phyloP scores from a whole-genome alignment of 108 stramenopile species.

The Phaeodactylum tricornutum region DNA sequence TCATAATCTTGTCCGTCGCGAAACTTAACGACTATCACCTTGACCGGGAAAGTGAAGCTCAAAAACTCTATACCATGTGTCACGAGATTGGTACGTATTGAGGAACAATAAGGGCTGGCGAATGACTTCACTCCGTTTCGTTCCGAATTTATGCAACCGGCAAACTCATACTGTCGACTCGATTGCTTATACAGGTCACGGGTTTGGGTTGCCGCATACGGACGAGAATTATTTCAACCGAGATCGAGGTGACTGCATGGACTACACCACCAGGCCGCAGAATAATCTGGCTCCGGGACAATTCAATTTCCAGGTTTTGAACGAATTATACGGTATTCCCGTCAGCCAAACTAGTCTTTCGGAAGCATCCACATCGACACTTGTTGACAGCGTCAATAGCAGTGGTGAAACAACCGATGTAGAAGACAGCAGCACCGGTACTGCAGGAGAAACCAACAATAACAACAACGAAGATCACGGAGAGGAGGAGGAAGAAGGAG shows the following conservation, averaged over 20 bases:
- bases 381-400: neutral
- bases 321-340: neutral
- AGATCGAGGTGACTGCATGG: conserved; percentile 16
- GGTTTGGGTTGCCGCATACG: conserved; percentile 33
- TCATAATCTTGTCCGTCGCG: conserved; percentile 20
- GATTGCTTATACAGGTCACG: no score
- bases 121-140: no score
- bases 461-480: conserved; percentile 2
- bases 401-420: neutral
- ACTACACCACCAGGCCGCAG: conserved; percentile 2
- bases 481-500: conserved; percentile 1
- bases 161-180: no score
- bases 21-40: conserved; percentile 38
- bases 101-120: no score
- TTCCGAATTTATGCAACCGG: no score
- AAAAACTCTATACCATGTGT: conserved; percentile 33
- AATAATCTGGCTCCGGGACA: conserved; percentile 3
- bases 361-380: neutral
- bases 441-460: neutral
- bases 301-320: conserved; percentile 1
- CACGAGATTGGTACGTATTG: conserved; percentile 51
- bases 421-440: neutral
- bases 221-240: conserved; percentile 35
- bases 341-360: neutral
- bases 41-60: conserved; percentile 4